Base-by-base conservation (phyloP, 1,139 yeast species). In the Scheffersomyces titani region DNA sequence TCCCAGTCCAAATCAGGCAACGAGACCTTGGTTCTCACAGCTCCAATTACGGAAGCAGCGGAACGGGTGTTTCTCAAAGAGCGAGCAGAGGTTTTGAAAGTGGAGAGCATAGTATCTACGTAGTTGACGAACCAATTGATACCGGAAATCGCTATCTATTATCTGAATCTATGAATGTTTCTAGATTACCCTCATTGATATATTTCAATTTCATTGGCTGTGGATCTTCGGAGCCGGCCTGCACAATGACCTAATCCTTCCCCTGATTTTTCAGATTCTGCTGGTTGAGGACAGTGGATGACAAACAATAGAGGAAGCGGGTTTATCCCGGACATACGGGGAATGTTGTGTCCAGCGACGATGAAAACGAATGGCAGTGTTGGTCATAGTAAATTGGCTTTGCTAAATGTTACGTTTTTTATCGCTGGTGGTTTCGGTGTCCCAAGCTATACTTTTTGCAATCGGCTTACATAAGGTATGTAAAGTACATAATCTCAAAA, bases 1-100 rank as follows among this genome's bases (percentile, higher is more conserved):
- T 89, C 96, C 84, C 89, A 93, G 73, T 88, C 92, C 70, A 93
- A 83, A 65, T 89, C 92, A 57, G 98, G 98, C 68, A 93, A 82
- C 47, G 90, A 82, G 55, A 89, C 89, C 75, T 89, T 88, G 67
- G 87, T 85, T 77, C 89, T 81, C 56, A 75, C 56, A 55, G 76
- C 69, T 48, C 76, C 74, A 57, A 70, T 62, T 49, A 69, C 58
- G 54, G 62, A 52, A 44, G 61, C 61, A 6, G 63, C 61, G 53
- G 59, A 61, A 49, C 56, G 59, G 46, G 65, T 50, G n/a, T 67
- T 59, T 47, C 63, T 19, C 22, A 49, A 54, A 52, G 61, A 63
- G 52, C 66, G 59, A 51, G 64, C 62, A 18, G 63, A 54, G 47
- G 69, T 57, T 64, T 69, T 72, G 54, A 71, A 52, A 30, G 70